These are phyloP conservation scores for Conticribra guillardii DNA, from an alignment of 108 stramenopile genomes.

Conservation along the genomic window DNA sequence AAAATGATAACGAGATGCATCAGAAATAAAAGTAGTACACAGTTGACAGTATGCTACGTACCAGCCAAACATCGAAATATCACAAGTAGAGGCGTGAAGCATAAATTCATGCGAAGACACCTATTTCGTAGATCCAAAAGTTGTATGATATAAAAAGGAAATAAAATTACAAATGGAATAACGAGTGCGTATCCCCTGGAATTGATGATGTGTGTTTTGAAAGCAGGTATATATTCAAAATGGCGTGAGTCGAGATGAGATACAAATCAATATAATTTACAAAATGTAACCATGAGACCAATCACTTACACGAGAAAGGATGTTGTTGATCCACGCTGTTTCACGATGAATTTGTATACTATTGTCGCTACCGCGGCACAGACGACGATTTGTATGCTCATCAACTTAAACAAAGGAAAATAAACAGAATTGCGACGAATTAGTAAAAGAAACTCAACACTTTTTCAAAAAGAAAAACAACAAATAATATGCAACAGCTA, in stretches of 20 bases:
- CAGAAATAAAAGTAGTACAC: neutral
- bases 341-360: slow-evolving; percentile 4
- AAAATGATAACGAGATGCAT: neutral
- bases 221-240: too few species aligned
- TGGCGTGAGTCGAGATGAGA: too few species aligned
- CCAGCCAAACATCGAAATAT: slow-evolving; percentile 2
- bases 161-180: neutral
- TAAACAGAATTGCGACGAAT: too few species aligned
- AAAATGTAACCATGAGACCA: neutral
- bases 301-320: slow-evolving; percentile 7
- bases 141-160: slow-evolving; percentile 2
- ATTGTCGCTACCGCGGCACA: neutral
- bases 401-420: neutral
- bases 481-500: too few species aligned
- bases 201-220: too few species aligned
- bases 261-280: too few species aligned
- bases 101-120: slow-evolving; percentile 5
- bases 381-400: slow-evolving; percentile 2
- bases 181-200: neutral
- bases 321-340: neutral
- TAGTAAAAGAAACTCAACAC: too few species aligned
- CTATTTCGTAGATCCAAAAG: neutral
- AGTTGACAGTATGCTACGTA: too few species aligned
- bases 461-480: too few species aligned
- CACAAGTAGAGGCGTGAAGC: slow-evolving; percentile 12